Conservation (phyloP, 768 basidiomycete species). For the Podaxis sp. region DNA sequence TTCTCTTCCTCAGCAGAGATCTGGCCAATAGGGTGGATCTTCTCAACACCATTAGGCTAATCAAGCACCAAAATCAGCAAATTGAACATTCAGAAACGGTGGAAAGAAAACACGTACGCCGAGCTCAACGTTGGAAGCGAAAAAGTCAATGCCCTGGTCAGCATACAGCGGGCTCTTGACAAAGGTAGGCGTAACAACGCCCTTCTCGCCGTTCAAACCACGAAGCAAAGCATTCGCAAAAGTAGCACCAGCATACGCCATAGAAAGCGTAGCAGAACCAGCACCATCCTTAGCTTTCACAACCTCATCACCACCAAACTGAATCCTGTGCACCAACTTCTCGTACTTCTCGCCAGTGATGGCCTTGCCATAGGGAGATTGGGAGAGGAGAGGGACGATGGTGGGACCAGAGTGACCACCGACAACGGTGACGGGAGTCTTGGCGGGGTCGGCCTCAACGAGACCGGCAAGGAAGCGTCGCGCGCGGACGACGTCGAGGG, state of each 20-base stretch:
- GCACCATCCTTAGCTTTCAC: conserved; percentile 97
- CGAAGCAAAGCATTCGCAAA: conserved; percentile 81
- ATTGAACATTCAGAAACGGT: background rate
- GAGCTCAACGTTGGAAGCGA: conserved; percentile 92
- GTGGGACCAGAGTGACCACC: conserved; percentile 98
- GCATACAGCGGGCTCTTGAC: conserved; percentile 86
- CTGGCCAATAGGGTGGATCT: conserved; percentile 81
- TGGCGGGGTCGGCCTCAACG: conserved; percentile 56
- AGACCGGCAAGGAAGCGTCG: conserved; percentile 83
- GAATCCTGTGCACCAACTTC: conserved; percentile 87
- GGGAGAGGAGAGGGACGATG: conserved; percentile 94
- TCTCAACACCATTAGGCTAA: conserved; percentile 83
- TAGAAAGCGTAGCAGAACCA: conserved; percentile 91
- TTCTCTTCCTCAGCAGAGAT: conserved; percentile 81
- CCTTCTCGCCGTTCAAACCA: conserved; percentile 86
- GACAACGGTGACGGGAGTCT: conserved; percentile 77
- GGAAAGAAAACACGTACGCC: conserved; percentile 60
- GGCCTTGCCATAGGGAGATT: conserved; percentile 64
- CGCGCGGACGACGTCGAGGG: conserved; percentile 96
- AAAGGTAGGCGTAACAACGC: conserved; percentile 79
- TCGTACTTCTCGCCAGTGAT: conserved; percentile 71
- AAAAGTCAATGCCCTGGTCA: conserved; percentile 87
- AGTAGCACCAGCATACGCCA: conserved; percentile 93
- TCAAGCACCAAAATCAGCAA: conserved; percentile 15
- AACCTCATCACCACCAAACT: conserved; percentile 97